Conservation (phyloP, 345 rosid species). For the Lepidium africanum region DNA sequence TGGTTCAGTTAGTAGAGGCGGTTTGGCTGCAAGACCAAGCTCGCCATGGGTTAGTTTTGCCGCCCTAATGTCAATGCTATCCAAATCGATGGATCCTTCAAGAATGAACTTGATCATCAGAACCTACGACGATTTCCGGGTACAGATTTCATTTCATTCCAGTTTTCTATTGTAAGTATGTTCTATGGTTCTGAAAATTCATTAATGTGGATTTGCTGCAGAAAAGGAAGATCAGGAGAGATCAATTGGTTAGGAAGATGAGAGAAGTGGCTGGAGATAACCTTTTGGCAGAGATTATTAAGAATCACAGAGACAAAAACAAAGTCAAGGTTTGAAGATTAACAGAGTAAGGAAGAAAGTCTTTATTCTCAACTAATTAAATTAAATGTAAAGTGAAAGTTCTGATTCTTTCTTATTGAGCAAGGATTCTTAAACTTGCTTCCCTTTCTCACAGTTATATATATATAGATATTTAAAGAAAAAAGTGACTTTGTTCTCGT, state of each 20-base stretch:
- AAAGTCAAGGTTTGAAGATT: neutral
- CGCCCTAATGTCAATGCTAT: constrained; percentile 41
- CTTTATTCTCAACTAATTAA: constrained; percentile 7
- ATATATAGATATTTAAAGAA: neutral
- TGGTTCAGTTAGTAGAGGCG: constrained; percentile 8
- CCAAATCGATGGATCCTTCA: constrained; percentile 39
- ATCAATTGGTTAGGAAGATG: constrained; percentile 19
- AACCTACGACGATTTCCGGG: constrained; percentile 38
- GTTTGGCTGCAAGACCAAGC: constrained; percentile 28
- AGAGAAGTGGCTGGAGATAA: constrained; percentile 30
- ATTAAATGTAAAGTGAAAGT: constrained; percentile 14
- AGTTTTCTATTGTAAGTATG: neutral
- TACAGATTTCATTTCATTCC: constrained; percentile 4
- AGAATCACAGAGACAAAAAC: constrained; percentile 16
- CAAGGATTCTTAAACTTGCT: constrained; percentile 4
- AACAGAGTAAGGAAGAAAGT: neutral
- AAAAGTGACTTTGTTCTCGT: constrained; percentile 1
- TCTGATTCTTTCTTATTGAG: constrained; percentile 26
- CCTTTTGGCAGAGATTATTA: constrained; percentile 24
- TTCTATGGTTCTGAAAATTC: neutral
- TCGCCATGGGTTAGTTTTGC: constrained; percentile 79
- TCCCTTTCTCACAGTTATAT: neutral
- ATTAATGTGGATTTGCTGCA: constrained; percentile 2
- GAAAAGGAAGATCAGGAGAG: constrained; percentile 27
- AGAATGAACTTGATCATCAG: constrained; percentile 36